Evolutionary conservation across 2,329 filamentous ascomycete genomes (phyloP), one percentile per base, ranked within the genome.

Genomic region (Phaeosphaeriaceae sp.): DNA sequence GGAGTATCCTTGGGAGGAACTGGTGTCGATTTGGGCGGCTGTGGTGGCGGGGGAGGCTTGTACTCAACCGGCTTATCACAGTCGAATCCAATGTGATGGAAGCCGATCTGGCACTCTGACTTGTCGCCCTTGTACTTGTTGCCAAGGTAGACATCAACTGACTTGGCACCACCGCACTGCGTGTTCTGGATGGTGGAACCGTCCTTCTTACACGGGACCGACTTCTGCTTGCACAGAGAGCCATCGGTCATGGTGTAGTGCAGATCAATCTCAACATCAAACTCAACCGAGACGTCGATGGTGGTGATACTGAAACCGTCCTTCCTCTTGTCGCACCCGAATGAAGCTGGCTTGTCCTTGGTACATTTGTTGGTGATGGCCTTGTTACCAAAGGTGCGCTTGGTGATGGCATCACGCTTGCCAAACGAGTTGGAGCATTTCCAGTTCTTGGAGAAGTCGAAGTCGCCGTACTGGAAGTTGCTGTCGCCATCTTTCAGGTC

Each of bases 131-230:
- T 80, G 73, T 70, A 61, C 54, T 70, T 65, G 53, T 67, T 62
- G 21, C 89, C 86, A 57, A 86, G 78, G 63, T 83, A 81, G 75
- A 97, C 88, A 54, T 86, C 88, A 61, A 97, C 92, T 57, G 87
- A 88, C 75, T 85, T 92, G 65, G 94, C 93, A 79, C 93, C 93
- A 86, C 93, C 94, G 77, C 94, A 98, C 84, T 97, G 92, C 60
- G 83, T 87, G 86, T 97, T 97, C 80, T 87, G 81, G 70, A 97
- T 84, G 48, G 85, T 86, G 57, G 87, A 89, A 70, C 91, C 91
- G 17, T 84, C 81, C 54, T 56, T 45, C 54, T 50, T 63, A 48
- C 61, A 63, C 31, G 52, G 83, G 74, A 65, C 86, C 82, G 62
- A 49, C 36, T 86, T 88, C 70, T 96, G 90, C 82, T 91, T 94